A percentile compares a stretch with the other conserved stretches of the same genome.
Conservation (phyloP, 2,329 filamentous ascomycete genomes). For the Xylariales sp. region DNA sequence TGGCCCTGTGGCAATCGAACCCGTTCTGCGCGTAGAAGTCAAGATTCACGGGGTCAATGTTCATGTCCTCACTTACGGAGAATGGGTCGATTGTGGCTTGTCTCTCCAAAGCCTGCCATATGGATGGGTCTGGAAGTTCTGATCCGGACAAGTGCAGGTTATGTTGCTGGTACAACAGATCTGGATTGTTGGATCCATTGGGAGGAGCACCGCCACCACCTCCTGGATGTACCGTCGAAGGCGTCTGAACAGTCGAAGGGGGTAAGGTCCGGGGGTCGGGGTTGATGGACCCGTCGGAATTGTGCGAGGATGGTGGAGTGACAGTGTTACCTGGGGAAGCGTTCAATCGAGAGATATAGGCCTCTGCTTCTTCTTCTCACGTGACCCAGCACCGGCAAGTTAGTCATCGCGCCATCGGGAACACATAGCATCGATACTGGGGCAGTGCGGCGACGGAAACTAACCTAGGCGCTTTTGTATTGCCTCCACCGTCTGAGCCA, state of each 20-base stretch:
- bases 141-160: neutral
- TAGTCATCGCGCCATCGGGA: neutral
- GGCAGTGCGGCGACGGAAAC: neutral
- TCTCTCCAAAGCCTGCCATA: conserved; percentile 1
- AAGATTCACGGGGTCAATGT: neutral
- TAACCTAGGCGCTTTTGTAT: conserved; percentile 2
- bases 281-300: neutral
- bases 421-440: neutral
- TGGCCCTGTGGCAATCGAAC: neutral
- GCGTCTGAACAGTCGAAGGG: neutral
- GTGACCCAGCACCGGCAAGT: neutral
- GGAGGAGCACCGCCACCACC: neutral
- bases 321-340: neutral
- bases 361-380: conserved; percentile 4
- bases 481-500: conserved; percentile 3
- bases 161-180: neutral
- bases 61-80: neutral
- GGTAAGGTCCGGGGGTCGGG: neutral
- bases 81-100: neutral
- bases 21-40: neutral
- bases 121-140: neutral
- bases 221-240: neutral
- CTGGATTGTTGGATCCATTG: neutral
- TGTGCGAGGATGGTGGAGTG: neutral
- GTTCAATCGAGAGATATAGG: neutral